Base-by-base conservation (phyloP, 805 yeast genomes). In the Saturnispora quitensis region DNA sequence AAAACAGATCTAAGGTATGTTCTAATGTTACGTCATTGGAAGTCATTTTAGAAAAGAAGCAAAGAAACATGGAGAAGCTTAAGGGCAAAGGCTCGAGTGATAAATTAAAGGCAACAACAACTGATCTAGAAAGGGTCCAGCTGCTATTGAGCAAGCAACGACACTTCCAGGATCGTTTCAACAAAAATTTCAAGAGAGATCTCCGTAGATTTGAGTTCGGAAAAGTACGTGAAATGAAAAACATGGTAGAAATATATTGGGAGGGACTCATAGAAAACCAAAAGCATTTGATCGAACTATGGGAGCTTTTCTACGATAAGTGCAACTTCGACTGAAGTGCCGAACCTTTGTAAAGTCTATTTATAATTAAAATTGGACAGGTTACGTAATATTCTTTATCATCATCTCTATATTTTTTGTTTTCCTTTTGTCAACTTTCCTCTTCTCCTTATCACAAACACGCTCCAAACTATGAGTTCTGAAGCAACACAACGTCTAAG, bases 241-340 rank as follows among this genome's bases (percentile, higher is more conserved):
- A 86, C 61, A 79, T 89, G 55, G 86, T 91, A 49, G 99, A 93
- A 67, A 84, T 91, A 12, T 90, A 82, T 61, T 77, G 95, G 63
- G 98, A 93, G 66, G 81, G 93, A 49, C 78, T 93, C 24, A 86
- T 90, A 50, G 99, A 93, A 68, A 76, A 89, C 33, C 99, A 93
- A 68, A 93, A 93, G 69, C 97, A 89, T 65, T 81, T 85, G 33
- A 86, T 86, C 53, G 95, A 86, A 62, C 66, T 84, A n/a, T 86
- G 91, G 88, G 93, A 86, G 65, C 81, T 89, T 0, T 93, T 91
- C 63, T 89, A 89, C 62, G 87, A 84, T 48, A 71, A 67, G 47
- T 67, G 71, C 53, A 61, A 64, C 18, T 67, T 68, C 17, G 22
- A 38, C 7, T 38, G 9, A 38, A 18, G 13, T n/a, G 10, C 5